Evolutionary conservation across 2,329 filamentous ascomycete genomes (phyloP), one percentile per base, ranked within the genome.

Genomic region (Pseudopyrenochaeta lycopersici): DNA sequence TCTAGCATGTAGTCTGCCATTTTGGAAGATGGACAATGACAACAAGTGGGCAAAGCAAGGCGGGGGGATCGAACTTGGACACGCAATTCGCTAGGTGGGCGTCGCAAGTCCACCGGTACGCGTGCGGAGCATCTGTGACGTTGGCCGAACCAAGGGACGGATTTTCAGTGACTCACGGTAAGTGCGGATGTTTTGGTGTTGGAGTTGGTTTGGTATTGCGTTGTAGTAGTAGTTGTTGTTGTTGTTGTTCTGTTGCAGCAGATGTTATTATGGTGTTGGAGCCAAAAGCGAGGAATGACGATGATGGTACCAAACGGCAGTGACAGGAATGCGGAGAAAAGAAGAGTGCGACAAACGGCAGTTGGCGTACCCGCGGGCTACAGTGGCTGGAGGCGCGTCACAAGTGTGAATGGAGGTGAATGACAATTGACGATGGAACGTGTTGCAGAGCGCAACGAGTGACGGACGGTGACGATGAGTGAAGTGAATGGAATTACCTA

Each of bases 241-340:
- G 50, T 46, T 55, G 63, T 54, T 67, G 52, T 56, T 61, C 46
- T 60, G 53, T 49, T 54, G 58, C 49, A 53, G 51, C 38, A 39
- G 27, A 44, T 68, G 64, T 71, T 65, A 70, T 66, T 69, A 64
- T 60, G 65, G 60, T 72, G 67, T 52, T 67, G 55, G 60, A 65
- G 60, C 45, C 54, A 54, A 46, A 49, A 49, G 54, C 47, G 55
- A 67, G 67, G 64, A 71, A 70, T 70, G 66, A 62, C 58, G 49
- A 70, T 62, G 64, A 56, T 57, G 54, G 46, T 40, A 54, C 54
- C 53, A 58, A 62, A 62, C 52, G 53, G 54, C 27, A 18, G 43
- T 38, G 46, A 44, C 35, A 70, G 65, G 67, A 71, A 72, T 71
- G 70, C 53, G 61, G 63, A 64, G 54, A 51, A 44, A 51, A 44